Evolutionary conservation across 495 filamentous ascomycete species (phyloP).

Genomic region (Lentithecium fluviatile): DNA sequence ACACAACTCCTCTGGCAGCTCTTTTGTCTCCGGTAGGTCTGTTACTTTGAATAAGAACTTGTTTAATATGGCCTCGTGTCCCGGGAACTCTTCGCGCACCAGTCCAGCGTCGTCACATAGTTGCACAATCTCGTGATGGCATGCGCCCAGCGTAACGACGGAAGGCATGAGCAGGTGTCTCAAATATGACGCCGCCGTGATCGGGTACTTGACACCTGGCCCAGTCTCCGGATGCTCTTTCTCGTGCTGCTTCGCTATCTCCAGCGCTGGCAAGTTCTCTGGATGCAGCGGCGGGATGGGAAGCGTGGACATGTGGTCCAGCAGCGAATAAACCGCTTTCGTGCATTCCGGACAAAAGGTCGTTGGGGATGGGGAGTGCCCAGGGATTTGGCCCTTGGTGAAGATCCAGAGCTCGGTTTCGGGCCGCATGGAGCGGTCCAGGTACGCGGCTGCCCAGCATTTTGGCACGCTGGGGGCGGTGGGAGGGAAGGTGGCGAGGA

Average conservation of each 20-base stretch:
- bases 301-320: constrained; percentile 17
- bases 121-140: constrained; percentile 15
- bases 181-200: constrained; percentile 1
- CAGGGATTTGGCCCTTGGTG: constrained; percentile 33
- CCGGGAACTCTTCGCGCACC: constrained; percentile 30
- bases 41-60: constrained; percentile 34
- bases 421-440: constrained; percentile 41
- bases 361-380: neutral
- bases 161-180: constrained; percentile 21
- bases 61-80: constrained; percentile 13
- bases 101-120: constrained; percentile 11
- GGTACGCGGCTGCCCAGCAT: constrained; percentile 39
- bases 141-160: constrained; percentile 28
- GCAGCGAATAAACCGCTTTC: neutral
- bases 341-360: constrained; percentile 17
- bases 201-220: constrained; percentile 14
- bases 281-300: constrained; percentile 17
- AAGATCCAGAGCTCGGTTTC: constrained; percentile 43
- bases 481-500: constrained; percentile 33
- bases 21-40: constrained; percentile 18
- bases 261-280: neutral
- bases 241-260: constrained; percentile 18
- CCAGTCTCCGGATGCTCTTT: constrained; percentile 24
- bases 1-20: constrained; percentile 27
- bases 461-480: constrained; percentile 11